Conservation (phyloP, 169 alveolate genomes). For the Plasmodium gallinaceum region DNA sequence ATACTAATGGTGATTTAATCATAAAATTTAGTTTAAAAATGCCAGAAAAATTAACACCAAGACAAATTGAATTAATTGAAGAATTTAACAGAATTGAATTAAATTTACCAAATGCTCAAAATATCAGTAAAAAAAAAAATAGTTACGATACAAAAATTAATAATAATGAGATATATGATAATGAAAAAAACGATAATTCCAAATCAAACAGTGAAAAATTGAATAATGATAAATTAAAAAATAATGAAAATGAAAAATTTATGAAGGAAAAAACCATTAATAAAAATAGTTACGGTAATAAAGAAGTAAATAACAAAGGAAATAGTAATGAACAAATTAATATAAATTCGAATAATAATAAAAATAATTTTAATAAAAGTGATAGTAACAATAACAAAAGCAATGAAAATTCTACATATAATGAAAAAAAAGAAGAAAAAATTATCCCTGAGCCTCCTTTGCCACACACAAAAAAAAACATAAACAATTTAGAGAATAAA, state of each 20-base stretch:
- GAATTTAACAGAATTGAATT: constrained; percentile 81
- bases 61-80: constrained; percentile 84
- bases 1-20: constrained; percentile 87
- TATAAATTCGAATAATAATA: constrained; percentile 10
- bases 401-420: neutral
- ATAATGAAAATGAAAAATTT: neutral
- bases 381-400: neutral
- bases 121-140: constrained; percentile 1
- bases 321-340: neutral
- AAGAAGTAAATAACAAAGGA: neutral
- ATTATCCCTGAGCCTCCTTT: constrained; percentile 37
- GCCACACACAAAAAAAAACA: constrained; percentile 15
- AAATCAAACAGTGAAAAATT: too few species aligned
- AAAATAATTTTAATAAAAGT: neutral
- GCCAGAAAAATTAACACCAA: constrained; percentile 80
- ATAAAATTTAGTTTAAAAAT: constrained; percentile 86
- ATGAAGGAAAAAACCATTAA: neutral
- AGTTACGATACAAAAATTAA: neutral
- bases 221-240: neutral
- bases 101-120: constrained; percentile 18
- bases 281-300: neutral
- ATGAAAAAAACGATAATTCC: neutral
- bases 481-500: constrained; percentile 24
- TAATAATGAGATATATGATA: neutral
- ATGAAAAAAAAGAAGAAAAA: neutral